phyloP scores from a whole-genome alignment of 768 basidiomycete species.

The Basidioascus undulatus region DNA sequence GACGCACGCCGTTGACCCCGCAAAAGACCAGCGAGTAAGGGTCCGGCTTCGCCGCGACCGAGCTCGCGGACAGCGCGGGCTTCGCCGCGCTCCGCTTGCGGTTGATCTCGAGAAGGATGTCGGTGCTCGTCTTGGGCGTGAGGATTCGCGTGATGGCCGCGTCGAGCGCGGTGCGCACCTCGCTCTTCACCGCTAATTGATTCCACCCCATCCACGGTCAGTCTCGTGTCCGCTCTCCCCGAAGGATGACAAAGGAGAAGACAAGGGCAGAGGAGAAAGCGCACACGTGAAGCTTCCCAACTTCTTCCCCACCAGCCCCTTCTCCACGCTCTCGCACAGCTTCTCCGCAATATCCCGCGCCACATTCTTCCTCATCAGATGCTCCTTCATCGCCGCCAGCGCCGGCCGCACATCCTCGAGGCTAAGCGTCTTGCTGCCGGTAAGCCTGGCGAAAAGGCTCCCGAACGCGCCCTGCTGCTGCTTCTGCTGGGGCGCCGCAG shows the following conservation, averaged over 20 bases:
- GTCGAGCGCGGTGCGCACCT: constrained; percentile 60
- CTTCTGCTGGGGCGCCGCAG: constrained; percentile 18
- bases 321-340: constrained; percentile 81
- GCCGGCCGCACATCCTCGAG: constrained; percentile 67
- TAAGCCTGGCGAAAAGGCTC: constrained; percentile 59
- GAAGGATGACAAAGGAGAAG: background rate
- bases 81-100: constrained; percentile 31
- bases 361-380: constrained; percentile 96
- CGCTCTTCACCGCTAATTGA: constrained; percentile 63
- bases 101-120: constrained; percentile 74
- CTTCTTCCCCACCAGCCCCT: constrained; percentile 69
- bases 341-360: constrained; percentile 87
- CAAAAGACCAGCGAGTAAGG: constrained; percentile 92
- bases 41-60: constrained; percentile 33
- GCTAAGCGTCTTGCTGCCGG: constrained; percentile 54
- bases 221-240: too few relatives aligned
- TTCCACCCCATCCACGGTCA: constrained; percentile 20
- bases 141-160: constrained; percentile 74
- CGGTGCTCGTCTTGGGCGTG: constrained; percentile 93
- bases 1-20: constrained; percentile 97
- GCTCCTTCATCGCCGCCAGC: constrained; percentile 82
- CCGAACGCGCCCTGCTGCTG: constrained; percentile 31
- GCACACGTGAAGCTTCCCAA: constrained; percentile 71
- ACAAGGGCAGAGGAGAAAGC: constrained; percentile 12
- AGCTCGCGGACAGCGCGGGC: background rate